Base-by-base conservation (phyloP, 1,284 basidiomycete species). In the Ustanciosporium gigantosporum region DNA sequence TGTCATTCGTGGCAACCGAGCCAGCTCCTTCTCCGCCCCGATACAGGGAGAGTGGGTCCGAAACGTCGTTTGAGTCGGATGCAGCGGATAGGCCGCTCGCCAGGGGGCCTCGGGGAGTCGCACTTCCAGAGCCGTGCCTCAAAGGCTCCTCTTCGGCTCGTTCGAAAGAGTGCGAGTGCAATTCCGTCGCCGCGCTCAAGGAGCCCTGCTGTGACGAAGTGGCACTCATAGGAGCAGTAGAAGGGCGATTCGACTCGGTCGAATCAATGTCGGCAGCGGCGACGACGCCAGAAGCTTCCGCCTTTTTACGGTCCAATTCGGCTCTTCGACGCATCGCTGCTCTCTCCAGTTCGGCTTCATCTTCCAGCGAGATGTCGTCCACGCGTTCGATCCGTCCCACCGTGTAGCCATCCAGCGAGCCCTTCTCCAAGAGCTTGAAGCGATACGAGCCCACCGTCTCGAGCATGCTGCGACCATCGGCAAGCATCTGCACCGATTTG, bases 381-480 rank as follows among this genome's bases (percentile, higher is more conserved):
- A 72, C 41, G 23, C 43, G 50, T 40, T 95, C 91, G 31, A 93
- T 84, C 36, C 88, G 82, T 2, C 86, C 91, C 37, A 95, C 87
- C 73, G 86, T 87, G 76, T 96, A 96, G 5, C 92, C 93, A 76
- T 97, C 92, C 3, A 71, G 40, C 25, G 60, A 50, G 13, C 89
- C 46, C 86, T 84, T 68, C 74, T 93, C 90, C 52, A 93, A 79
- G 56, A 95, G 83, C 39, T 88, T 84, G 79, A 97, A 96, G 11
- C 93, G 85, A 76, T 85, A 85, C 5, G 85, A 84, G 2, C 92
- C 92, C 77, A 86, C 84, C 0, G 90, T 88, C 78, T 94, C 88
- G 25, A 95, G 87, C 81, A 93, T 85, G 74, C 88, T 90, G 32
- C 92, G 82, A 6, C 93, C 92, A 78, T 96, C 93, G 2, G 86